phyloP scores from a whole-genome alignment of 2,329 filamentous ascomycete genomes.

The Scortechinia acanthostroma region DNA sequence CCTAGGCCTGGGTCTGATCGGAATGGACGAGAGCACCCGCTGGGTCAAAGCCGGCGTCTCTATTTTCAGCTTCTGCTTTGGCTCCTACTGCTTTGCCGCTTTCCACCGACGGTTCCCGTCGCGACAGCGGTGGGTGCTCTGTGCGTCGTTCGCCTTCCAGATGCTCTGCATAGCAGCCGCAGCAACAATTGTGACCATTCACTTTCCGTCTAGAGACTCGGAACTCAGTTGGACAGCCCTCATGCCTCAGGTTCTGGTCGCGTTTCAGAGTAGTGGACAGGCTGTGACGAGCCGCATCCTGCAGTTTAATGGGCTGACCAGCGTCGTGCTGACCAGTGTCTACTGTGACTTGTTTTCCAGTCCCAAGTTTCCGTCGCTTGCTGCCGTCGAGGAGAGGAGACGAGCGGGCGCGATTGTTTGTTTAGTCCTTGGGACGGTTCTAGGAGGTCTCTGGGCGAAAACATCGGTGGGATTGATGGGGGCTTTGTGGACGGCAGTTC shows the following conservation, averaged over 20 bases:
- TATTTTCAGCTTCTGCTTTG: slow-evolving; percentile 63
- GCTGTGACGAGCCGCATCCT: slow-evolving; percentile 68
- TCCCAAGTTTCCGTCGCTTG: slow-evolving; percentile 31
- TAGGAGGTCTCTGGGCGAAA: slow-evolving; percentile 44
- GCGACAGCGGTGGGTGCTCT: slow-evolving; percentile 58
- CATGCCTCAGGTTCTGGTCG: slow-evolving; percentile 61
- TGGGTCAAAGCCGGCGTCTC: slow-evolving; percentile 71
- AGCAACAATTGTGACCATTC: slow-evolving; percentile 38
- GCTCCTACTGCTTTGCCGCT: slow-evolving; percentile 64
- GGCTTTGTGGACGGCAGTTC: slow-evolving; percentile 31
- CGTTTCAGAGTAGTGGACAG: slow-evolving; percentile 74
- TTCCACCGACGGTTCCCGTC: slow-evolving; percentile 60
- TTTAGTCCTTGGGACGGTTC: slow-evolving; percentile 41
- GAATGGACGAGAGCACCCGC: slow-evolving; percentile 41
- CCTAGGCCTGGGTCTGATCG: slow-evolving; percentile 66
- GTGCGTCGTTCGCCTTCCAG: slow-evolving; percentile 47
- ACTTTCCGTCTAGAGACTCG: background rate
- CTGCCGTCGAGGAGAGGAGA: slow-evolving; percentile 43
- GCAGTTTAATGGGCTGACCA: slow-evolving; percentile 65
- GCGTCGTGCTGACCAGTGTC: slow-evolving; percentile 73
- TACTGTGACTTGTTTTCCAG: slow-evolving; percentile 78
- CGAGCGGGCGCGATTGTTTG: slow-evolving; percentile 38
- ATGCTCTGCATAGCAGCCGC: slow-evolving; percentile 37
- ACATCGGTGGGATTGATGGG: slow-evolving; percentile 39
- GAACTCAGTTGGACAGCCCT: slow-evolving; percentile 46